Percentiles rank a stretch among this genome's conserved stretches.
phyloP scores from a whole-genome alignment of 2,329 filamentous ascomycete species.

The Reticulascus tulasneorum region DNA sequence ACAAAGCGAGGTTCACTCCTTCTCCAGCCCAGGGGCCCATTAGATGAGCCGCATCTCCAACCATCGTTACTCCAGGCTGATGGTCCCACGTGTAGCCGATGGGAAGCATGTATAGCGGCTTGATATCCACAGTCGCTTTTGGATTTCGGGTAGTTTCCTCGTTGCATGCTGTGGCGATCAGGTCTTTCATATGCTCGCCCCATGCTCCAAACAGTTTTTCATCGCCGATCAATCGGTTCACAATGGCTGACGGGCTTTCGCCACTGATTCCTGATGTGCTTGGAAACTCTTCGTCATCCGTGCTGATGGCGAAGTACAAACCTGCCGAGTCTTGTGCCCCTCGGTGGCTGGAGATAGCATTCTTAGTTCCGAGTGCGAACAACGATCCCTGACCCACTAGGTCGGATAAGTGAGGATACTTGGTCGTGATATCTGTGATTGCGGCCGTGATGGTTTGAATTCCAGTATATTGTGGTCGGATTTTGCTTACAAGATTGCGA shows the following conservation, averaged over 20 bases:
- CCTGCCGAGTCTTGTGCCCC: no score
- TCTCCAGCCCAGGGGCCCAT: constrained; percentile 56
- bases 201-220: constrained; percentile 20
- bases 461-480: constrained; percentile 27
- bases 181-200: constrained; percentile 20
- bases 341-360: no score
- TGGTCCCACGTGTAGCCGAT: constrained; percentile 43
- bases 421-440: constrained; percentile 25
- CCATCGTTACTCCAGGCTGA: constrained; percentile 44
- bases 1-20: constrained; percentile 54
- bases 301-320: no score
- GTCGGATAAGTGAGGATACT: constrained; percentile 32
- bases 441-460: constrained; percentile 31
- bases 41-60: constrained; percentile 58
- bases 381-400: constrained; percentile 19
- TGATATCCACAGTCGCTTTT: no score
- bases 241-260: no score
- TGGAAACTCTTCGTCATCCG: neutral
- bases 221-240: no score
- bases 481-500: no score
- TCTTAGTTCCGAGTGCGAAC: no score
- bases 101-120: constrained; percentile 51
- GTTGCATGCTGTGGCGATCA: constrained; percentile 22
- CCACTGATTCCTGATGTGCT: no score
- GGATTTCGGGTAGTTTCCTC: no score